These are phyloP conservation scores for Pyronema domesticum DNA, from an alignment of 495 filamentous ascomycete species.

Conservation along the genomic window DNA sequence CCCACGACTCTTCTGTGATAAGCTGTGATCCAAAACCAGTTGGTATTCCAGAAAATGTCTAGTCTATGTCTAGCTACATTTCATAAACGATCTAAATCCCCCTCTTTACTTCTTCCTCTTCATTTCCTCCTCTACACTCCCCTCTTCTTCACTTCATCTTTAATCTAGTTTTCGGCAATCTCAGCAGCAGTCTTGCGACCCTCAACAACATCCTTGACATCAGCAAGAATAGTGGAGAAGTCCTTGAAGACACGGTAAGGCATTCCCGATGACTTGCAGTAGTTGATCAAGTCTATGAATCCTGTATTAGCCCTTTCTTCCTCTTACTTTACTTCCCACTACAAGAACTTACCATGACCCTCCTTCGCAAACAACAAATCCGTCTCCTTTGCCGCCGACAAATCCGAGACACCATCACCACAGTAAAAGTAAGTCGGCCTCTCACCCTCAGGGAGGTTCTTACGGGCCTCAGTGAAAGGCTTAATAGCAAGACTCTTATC, in stretches of 20 bases:
- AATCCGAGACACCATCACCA: slow-evolving; percentile 76
- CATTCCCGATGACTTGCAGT: slow-evolving; percentile 42
- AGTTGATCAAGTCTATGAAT: slow-evolving; percentile 42
- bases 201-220: slow-evolving; percentile 7
- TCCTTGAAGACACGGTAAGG: slow-evolving; percentile 51
- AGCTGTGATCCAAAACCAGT: too few species aligned
- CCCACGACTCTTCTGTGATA: too few species aligned
- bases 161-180: neutral
- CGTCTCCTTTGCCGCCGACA: slow-evolving; percentile 74
- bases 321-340: too few species aligned
- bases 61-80: too few species aligned
- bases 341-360: slow-evolving; percentile 45
- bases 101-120: too few species aligned
- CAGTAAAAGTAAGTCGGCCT: slow-evolving; percentile 73
- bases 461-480: slow-evolving; percentile 41
- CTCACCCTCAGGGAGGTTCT: slow-evolving; percentile 39
- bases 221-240: slow-evolving; percentile 29
- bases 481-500: slow-evolving; percentile 83
- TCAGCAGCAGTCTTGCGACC: slow-evolving; percentile 2
- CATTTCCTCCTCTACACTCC: too few species aligned
- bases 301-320: neutral
- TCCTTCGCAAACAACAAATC: slow-evolving; percentile 83
- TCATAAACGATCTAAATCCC: too few species aligned
- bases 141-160: too few species aligned
- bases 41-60: too few species aligned